phyloP scores from a whole-genome alignment of 306 rosid genomes.

The Ochetophila trinervis region DNA sequence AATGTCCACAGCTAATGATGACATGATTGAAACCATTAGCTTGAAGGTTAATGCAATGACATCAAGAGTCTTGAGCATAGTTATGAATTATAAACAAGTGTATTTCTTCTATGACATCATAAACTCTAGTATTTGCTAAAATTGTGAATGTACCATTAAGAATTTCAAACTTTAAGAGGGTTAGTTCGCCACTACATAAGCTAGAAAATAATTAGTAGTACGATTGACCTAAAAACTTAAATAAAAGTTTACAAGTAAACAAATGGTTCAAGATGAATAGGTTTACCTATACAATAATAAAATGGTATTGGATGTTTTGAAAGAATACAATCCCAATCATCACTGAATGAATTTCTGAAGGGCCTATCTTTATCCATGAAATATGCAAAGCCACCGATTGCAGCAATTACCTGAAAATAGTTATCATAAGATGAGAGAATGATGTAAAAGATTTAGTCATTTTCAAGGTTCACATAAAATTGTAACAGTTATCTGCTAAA shows the following conservation, averaged over 20 bases:
- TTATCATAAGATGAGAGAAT: slow-evolving; percentile 17
- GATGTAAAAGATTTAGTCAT: background rate
- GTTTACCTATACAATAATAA: slow-evolving; percentile 88
- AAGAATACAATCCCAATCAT: slow-evolving; percentile 92
- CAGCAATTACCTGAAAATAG: slow-evolving; percentile 67
- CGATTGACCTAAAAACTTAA: background rate
- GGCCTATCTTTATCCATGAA: slow-evolving; percentile 91
- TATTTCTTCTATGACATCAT: too few relatives aligned
- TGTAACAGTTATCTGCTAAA: too few relatives aligned
- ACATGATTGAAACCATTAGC: too few relatives aligned
- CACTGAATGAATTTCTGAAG: slow-evolving; percentile 92
- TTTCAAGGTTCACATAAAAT: background rate
- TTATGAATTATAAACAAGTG: too few relatives aligned
- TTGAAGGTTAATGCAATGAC: too few relatives aligned
- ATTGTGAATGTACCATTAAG: too few relatives aligned
- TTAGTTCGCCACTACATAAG: too few relatives aligned
- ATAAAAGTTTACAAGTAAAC: slow-evolving; percentile 1
- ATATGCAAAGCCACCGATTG: slow-evolving; percentile 87
- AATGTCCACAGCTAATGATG: too few relatives aligned
- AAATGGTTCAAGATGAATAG: slow-evolving; percentile 7
- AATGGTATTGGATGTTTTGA: slow-evolving; percentile 98
- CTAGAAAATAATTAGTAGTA: background rate
- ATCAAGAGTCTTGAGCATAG: too few relatives aligned
- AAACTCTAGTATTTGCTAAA: too few relatives aligned
- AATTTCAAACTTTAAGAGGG: too few relatives aligned